Base-by-base conservation (phyloP, 2,329 filamentous ascomycete genomes). In the Aureobasidium sp. region DNA sequence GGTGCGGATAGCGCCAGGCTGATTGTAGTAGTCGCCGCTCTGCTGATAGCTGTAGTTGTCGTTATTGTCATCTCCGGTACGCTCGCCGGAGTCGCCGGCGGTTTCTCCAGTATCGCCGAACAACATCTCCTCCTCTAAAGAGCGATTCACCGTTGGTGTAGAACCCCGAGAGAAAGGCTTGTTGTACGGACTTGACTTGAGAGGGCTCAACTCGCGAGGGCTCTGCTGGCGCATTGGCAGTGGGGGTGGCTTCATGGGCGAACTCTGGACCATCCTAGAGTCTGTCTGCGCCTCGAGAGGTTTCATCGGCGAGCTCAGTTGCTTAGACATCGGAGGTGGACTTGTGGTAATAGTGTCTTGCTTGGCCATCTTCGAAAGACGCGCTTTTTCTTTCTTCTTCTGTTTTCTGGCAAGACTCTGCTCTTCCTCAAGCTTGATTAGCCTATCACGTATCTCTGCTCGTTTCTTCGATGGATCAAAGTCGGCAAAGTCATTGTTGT, bases 381-480 rank as follows among this genome's bases (percentile, higher is more conserved):
- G 53, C 15, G 63, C 52, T 27, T 55, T 43, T n/a, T 48, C 61
- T n/a, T 52, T 63, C 43, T 75, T 74, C 56, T 72, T 77, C 36
- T 76, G 74, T 43, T 78, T 72, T 56, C 76, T 70, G 17, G 52
- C 72, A 17, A 72, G 70, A 48, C 81, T 78, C 67, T 88, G 87
- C 66, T 84, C 77, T 8, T 77, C 70, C 62, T 90, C 83, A 20
- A 93, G 77, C 0, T 75, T 65, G 56, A 90, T 81, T 0, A 96
- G 79, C 43, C 87, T 79, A 0, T 84, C 73, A 34, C 91, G 85
- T 46, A 96, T 84, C 5, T 83, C 77, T 37, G 74, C 74, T 26
- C 92, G 85, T 69, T 93, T 82, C 9, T 80, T 71, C 0, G 82
- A 79, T 0, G 84, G 78, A 55, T 78, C 72, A 65, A 84, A 75